These are phyloP conservation scores for Balansia obtecta DNA, from an alignment of 2,329 filamentous ascomycete species.

Conservation along the genomic window DNA sequence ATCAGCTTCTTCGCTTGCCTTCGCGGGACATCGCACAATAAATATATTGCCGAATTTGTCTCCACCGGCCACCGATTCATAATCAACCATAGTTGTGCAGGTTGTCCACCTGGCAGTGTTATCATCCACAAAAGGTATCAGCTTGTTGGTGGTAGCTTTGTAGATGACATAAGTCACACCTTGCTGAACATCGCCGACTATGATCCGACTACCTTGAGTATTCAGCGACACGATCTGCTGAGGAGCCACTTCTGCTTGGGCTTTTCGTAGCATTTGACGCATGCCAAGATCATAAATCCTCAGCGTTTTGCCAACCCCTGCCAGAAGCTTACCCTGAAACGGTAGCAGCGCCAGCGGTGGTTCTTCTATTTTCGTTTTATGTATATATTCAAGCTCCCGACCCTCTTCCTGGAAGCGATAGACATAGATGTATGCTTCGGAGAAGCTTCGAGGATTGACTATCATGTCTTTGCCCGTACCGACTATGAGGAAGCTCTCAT, in stretches of 20 bases:
- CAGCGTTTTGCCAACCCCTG: slow-evolving; percentile 73
- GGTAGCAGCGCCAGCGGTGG: slow-evolving; percentile 81
- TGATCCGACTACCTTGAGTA: slow-evolving; percentile 80
- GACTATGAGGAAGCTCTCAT: slow-evolving; percentile 83
- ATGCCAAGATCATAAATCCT: slow-evolving; percentile 89
- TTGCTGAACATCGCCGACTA: slow-evolving; percentile 87
- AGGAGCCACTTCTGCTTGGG: slow-evolving; percentile 66
- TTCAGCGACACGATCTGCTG: slow-evolving; percentile 81
- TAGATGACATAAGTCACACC: slow-evolving; percentile 88
- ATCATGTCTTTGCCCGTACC: slow-evolving; percentile 88
- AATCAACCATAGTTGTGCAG: slow-evolving; percentile 87
- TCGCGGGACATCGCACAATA: slow-evolving; percentile 76
- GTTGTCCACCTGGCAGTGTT: slow-evolving; percentile 83
- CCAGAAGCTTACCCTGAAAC: slow-evolving; percentile 82
- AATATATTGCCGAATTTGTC: slow-evolving; percentile 98
- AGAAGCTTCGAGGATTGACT: slow-evolving; percentile 62
- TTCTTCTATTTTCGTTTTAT: slow-evolving; percentile 87
- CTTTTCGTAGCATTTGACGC: slow-evolving; percentile 83
- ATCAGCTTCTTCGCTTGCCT: slow-evolving; percentile 79
- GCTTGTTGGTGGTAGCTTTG: slow-evolving; percentile 79
- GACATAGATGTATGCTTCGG: slow-evolving; percentile 77
- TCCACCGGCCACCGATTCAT: slow-evolving; percentile 86
- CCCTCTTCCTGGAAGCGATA: slow-evolving; percentile 84
- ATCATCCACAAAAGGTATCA: slow-evolving; percentile 92
- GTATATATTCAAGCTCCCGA: slow-evolving; percentile 82